phyloP scores from a whole-genome alignment of 305 asterid genomes.

The Fraxinus latifolia region DNA sequence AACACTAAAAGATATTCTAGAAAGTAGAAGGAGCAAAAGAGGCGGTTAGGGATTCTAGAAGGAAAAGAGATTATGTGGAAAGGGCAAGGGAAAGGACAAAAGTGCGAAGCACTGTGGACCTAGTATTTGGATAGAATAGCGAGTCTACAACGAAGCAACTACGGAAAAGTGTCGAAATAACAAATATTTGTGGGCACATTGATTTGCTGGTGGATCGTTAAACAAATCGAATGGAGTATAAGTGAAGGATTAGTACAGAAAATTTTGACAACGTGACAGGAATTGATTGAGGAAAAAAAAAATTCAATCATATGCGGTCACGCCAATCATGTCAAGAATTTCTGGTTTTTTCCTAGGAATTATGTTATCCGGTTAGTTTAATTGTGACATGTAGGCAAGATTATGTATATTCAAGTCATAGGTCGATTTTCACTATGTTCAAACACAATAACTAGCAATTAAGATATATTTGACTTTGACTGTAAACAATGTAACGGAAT shows the following conservation, averaged over 20 bases:
- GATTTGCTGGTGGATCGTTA: neutral
- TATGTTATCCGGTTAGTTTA: no score
- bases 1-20: conserved; percentile 10
- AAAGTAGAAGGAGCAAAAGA: neutral
- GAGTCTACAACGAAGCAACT: conserved; percentile 22
- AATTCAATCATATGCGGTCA: no score
- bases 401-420: neutral
- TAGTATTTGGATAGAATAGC: conserved; percentile 29
- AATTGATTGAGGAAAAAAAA: no score
- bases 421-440: neutral
- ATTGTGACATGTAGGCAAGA: no score
- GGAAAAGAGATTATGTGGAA: neutral
- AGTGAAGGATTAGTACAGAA: neutral
- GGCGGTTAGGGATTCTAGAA: neutral
- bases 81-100: conserved; percentile 27
- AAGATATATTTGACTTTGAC: no score
- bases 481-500: no score
- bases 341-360: no score
- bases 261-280: no score
- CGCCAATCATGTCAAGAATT: no score
- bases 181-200: neutral
- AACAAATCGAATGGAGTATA: neutral
- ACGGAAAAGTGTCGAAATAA: neutral
- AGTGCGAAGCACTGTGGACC: conserved; percentile 47
- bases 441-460: no score